Conservation (phyloP, 2,329 filamentous ascomycete species). For the Pyrenophora seminiperda region DNA sequence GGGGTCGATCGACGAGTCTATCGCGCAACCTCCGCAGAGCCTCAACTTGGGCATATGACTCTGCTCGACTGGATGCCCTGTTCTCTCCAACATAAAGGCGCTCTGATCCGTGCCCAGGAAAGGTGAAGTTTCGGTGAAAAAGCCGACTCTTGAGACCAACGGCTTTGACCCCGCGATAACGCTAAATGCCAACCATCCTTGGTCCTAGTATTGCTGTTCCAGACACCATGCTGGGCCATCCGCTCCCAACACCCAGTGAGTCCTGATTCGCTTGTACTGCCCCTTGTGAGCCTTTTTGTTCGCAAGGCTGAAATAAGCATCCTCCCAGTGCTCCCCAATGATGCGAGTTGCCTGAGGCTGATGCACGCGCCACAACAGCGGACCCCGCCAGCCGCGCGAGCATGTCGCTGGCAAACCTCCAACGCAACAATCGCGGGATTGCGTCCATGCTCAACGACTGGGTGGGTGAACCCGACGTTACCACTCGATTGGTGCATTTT, state of each 20-base stretch:
- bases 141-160: neutral
- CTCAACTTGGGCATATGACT: conserved; percentile 4
- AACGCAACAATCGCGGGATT: conserved; percentile 27
- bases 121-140: neutral
- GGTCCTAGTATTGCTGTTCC: conserved; percentile 6
- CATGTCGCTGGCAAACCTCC: conserved; percentile 28
- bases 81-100: conserved; percentile 1
- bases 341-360: conserved; percentile 16
- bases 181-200: conserved; percentile 22
- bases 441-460: conserved; percentile 32
- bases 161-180: conserved; percentile 3
- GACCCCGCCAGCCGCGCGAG: conserved; percentile 19
- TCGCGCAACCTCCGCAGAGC: conserved; percentile 18
- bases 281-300: neutral
- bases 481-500: conserved; percentile 35
- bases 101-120: neutral
- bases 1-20: neutral
- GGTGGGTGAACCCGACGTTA: conserved; percentile 34
- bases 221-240: conserved; percentile 8
- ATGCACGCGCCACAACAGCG: conserved; percentile 22
- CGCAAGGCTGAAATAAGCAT: conserved; percentile 13
- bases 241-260: conserved; percentile 15
- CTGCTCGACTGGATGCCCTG: neutral
- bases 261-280: conserved; percentile 17
- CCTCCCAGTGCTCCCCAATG: conserved; percentile 10